Conservation (phyloP, 345 rosid genomes). For the Nephelium lappaceum region DNA sequence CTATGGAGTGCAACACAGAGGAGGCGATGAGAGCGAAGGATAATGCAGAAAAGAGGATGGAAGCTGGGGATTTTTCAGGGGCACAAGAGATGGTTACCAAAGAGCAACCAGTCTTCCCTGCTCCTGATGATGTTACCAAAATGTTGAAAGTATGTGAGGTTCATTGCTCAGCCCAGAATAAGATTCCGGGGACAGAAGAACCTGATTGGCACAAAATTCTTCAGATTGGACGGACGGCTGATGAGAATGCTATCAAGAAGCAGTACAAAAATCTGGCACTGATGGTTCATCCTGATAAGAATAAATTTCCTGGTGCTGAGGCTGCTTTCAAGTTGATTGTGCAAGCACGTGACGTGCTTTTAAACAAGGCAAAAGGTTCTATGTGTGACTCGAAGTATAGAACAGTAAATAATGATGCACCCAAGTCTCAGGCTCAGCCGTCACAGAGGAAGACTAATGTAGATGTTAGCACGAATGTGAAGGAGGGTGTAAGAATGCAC, state of each 20-base stretch:
- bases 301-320: slow-evolving; percentile 83
- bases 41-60: slow-evolving; percentile 67
- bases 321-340: slow-evolving; percentile 88
- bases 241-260: slow-evolving; percentile 65
- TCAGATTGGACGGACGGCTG: slow-evolving; percentile 55
- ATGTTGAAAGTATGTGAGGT: slow-evolving; percentile 77
- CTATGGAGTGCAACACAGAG: slow-evolving; percentile 92
- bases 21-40: slow-evolving; percentile 76
- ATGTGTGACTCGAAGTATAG: slow-evolving; percentile 57
- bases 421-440: slow-evolving; percentile 32
- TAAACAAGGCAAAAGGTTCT: slow-evolving; percentile 53
- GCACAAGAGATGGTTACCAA: slow-evolving; percentile 58
- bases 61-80: slow-evolving; percentile 51
- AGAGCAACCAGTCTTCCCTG: slow-evolving; percentile 69
- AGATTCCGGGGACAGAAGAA: slow-evolving; percentile 52
- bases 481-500: too few relatives aligned
- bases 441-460: slow-evolving; percentile 33
- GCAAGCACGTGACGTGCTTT: slow-evolving; percentile 68
- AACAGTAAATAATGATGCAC: slow-evolving; percentile 24
- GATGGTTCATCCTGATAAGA: slow-evolving; percentile 91
- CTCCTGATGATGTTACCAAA: slow-evolving; percentile 62
- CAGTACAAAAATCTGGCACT: slow-evolving; percentile 83
- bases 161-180: slow-evolving; percentile 60
- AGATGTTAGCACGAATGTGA: too few relatives aligned
- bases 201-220: slow-evolving; percentile 88